Evolutionary conservation across 169 alveolate genomes (phyloP), one percentile per base, ranked within the genome.

Genomic region (Eimeria sp.): DNA sequence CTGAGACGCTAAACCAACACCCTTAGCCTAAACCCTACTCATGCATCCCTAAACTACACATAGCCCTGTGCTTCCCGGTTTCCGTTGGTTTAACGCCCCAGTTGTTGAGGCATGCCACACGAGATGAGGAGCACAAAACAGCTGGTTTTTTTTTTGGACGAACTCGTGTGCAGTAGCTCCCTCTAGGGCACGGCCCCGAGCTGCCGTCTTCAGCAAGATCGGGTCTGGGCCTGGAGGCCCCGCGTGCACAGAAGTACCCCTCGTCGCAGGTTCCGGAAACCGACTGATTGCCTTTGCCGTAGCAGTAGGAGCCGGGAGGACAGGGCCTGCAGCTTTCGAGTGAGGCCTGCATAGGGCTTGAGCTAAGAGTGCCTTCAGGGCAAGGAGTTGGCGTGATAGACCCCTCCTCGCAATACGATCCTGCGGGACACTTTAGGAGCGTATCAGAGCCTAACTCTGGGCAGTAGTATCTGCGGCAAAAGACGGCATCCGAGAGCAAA

Each of bases 231-330:
- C 5, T 7, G 13, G 89, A 18, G 20, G 89, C 89, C 9, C 89
- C 89, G 10, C 70, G 51, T 5, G 89, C 89, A 25, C 89, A 80
- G 70, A 45, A 80, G 89, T 20, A 80, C 1, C 89, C 89, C 16
- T 80, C 89, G 30, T 80, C 89, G 70, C 89, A 80, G 89, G 47
- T 80, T 5, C 89, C 89, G 20, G 89, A 80, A 6, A 49, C 89
- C 51, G 18, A 47, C 61, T 80, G 89, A 18, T 80, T 80, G 25
- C 89, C 89, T 6, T 0, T 27, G 70, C 89, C 89, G 43, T 5
- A 18, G 65, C 89, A 80, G 65, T 80, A 80, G 65, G 22, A 45
- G 0, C 70, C 65, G 40, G 89, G 89, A 47, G 89, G 89, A 49
- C 89, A 80, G 61, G 89, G 89, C 65, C 27, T 13, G 89, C 89